Conservation (phyloP, 2,329 filamentous ascomycete genomes). For the Hortaea sp. region DNA sequence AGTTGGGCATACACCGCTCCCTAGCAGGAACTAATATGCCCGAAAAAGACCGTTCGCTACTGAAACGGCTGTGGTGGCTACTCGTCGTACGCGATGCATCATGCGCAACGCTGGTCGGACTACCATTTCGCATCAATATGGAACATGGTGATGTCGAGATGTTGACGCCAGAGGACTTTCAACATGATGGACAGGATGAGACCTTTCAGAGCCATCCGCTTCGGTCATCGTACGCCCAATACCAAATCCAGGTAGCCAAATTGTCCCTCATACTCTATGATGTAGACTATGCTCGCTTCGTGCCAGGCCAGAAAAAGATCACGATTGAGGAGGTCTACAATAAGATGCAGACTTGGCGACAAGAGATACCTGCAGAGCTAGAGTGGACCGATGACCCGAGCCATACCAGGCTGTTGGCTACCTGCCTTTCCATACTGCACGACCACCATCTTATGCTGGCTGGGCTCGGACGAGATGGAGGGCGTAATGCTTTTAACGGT, state of each 20-base stretch:
- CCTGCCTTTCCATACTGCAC: slow-evolving; percentile 2
- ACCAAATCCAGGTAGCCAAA: slow-evolving; percentile 11
- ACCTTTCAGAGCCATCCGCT: slow-evolving; percentile 1
- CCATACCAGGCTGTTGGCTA: neutral
- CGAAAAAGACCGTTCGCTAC: slow-evolving; percentile 8
- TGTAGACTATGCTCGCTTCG: slow-evolving; percentile 6
- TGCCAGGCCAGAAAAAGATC: slow-evolving; percentile 4
- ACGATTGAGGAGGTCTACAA: slow-evolving; percentile 2
- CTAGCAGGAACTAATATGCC: slow-evolving; percentile 5
- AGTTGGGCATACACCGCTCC: slow-evolving; percentile 14
- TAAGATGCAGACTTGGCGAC: slow-evolving; percentile 1
- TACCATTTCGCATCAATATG: no score
- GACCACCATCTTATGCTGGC: neutral
- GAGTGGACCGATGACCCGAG: neutral
- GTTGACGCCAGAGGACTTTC: no score
- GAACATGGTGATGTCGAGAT: no score
- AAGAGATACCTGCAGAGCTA: neutral
- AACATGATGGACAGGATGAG: neutral
- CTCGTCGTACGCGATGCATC: no score
- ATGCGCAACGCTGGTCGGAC: no score
- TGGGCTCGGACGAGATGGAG: no score
- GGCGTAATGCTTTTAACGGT: no score
- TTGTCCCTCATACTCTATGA: slow-evolving; percentile 11
- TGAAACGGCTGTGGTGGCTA: neutral
- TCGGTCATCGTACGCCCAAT: slow-evolving; percentile 2